These are phyloP conservation scores for Laguncularia racemosa DNA, from an alignment of 345 rosid genomes.

Conservation along the genomic window DNA sequence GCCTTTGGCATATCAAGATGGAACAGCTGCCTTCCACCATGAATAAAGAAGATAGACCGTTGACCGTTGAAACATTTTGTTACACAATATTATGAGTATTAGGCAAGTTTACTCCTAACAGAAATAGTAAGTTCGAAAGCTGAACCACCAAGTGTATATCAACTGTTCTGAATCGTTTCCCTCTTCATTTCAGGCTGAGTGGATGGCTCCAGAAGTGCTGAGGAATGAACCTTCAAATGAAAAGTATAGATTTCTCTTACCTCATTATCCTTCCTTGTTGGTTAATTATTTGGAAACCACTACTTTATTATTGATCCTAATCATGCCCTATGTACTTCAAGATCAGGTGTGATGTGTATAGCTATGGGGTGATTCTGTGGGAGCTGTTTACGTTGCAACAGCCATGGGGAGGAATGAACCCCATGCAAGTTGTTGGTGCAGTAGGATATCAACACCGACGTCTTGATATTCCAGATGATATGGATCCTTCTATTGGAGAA, in stretches of 20 bases:
- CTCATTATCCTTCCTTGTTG: not conserved
- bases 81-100: too few species aligned
- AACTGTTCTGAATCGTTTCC: not conserved
- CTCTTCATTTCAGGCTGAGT: slow-evolving; percentile 63
- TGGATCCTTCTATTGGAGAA: slow-evolving; percentile 67
- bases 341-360: slow-evolving; percentile 88
- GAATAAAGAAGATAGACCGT: too few species aligned
- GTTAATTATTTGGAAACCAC: not conserved
- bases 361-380: slow-evolving; percentile 95
- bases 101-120: too few species aligned
- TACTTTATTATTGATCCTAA: too few species aligned
- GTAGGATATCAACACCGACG: slow-evolving; percentile 96
- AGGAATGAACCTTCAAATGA: slow-evolving; percentile 95
- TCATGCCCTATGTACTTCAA: not conserved
- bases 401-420: slow-evolving; percentile 99
- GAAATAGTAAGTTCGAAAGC: too few species aligned
- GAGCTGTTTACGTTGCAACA: slow-evolving; percentile 75
- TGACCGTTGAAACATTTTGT: too few species aligned
- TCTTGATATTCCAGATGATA: slow-evolving; percentile 63
- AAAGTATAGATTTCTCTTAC: slow-evolving; percentile 41
- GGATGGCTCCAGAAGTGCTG: slow-evolving; percentile 99
- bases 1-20: too few species aligned
- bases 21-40: too few species aligned
- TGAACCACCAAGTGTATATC: too few species aligned
- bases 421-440: slow-evolving; percentile 99